Evolutionary conservation across 73 alveolate genomes (phyloP), one percentile per base, ranked within the genome.

Genomic region (Paramecium sexaurelia): DNA sequence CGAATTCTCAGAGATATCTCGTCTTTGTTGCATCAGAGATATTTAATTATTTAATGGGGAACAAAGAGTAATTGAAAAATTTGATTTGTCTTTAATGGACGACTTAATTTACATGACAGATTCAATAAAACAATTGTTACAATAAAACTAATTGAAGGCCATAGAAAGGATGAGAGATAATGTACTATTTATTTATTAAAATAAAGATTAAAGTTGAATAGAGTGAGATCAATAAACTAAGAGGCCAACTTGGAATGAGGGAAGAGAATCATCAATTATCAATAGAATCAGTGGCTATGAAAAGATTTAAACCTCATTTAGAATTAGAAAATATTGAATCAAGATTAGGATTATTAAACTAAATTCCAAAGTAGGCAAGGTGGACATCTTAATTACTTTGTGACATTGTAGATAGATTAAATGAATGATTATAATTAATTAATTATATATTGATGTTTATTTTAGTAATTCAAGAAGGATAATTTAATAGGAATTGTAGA

Each of bases 301-400:
- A 78, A 45, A 78, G 90, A 78, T 78, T 29, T n/a, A 41, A 78
- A 19, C 90, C 90, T 40, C 90, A 78, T 43, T 24, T 78, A 13
- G 68, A 78, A 24, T 78, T 78, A 27, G 73, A 39, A 5, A 78
- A 22, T 11, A 39, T 78, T 5, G 90, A 78, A 45, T 41, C 45
- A 4, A 39, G 75, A 78, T 40, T 78, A 41, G 90, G 90, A 41
- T 37, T 2, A 11, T 7, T 78, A 24, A 29, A 37, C 13, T 45
- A 78, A 29, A 45, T 78, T 78, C 90, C 68, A 6, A 78, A 45
- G 35, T 37, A 39, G 13, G 26, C 55, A n/a, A 78, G 90, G 41
- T 78, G 55, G 55, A 78, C 90, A 43, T 78, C 90, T 37, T 39
- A 78, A 33, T 32, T 43, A 43, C 29, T 78, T n/a, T 32, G 75